phyloP scores from a whole-genome alignment of 345 rosid species.

The Corymbia maculata region DNA sequence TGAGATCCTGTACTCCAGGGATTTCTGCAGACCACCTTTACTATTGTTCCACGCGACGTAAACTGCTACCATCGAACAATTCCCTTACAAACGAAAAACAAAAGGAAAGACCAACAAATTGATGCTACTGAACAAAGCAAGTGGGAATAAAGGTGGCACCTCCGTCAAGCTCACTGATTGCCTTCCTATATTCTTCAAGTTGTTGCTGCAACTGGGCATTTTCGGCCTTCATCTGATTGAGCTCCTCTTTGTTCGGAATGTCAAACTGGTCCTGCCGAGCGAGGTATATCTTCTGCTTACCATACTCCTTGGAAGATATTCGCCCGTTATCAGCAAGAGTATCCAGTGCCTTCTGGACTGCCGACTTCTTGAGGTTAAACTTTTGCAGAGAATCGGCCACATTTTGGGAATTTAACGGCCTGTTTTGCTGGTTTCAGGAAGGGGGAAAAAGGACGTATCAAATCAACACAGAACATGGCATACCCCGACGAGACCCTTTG shows the following conservation, averaged over 20 bases:
- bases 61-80: not conserved
- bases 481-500: not conserved
- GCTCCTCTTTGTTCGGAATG: constrained; percentile 74
- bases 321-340: constrained; percentile 60
- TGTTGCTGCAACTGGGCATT: constrained; percentile 56
- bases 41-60: not conserved
- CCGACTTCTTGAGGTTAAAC: constrained; percentile 86
- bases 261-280: constrained; percentile 93
- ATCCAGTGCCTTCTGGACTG: constrained; percentile 80
- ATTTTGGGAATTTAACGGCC: constrained; percentile 79
- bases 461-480: not conserved
- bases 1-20: not conserved
- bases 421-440: constrained; percentile 36
- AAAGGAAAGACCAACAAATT: not conserved
- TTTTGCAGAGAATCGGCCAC: constrained; percentile 87
- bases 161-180: constrained; percentile 52
- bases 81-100: not conserved
- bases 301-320: constrained; percentile 86
- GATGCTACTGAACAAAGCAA: not conserved
- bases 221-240: constrained; percentile 72
- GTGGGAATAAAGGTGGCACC: constrained; percentile 23
- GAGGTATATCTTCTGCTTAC: constrained; percentile 88
- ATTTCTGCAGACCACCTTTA: not conserved
- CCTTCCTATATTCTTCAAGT: constrained; percentile 51
- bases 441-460: not conserved